Conservation (phyloP, 768 basidiomycete species). For the Termitomyces sp. region DNA sequence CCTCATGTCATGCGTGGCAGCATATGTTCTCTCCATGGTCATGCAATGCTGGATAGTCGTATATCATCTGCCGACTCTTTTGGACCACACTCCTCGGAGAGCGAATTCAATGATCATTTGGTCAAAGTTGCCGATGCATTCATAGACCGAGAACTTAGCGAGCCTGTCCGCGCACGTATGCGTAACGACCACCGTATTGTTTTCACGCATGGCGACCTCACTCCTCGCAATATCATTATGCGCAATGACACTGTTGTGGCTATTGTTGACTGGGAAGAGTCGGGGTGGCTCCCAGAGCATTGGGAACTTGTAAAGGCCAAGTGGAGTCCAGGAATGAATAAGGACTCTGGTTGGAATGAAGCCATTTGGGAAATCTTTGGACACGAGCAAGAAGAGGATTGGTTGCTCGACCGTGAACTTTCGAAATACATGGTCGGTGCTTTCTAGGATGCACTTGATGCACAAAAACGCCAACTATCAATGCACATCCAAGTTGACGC, state of each 20-base stretch:
- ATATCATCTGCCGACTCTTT: not conserved
- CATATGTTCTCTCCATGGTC: conserved; percentile 3
- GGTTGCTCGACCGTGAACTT: conserved; percentile 2
- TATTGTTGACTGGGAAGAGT: conserved; percentile 28
- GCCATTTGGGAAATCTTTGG: conserved; percentile 5
- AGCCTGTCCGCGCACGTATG: conserved; percentile 3
- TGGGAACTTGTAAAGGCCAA: conserved; percentile 21
- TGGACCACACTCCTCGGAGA: conserved; percentile 2
- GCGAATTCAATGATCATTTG: conserved; percentile 5
- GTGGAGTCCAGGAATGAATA: conserved; percentile 4
- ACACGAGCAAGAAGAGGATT: conserved; percentile 3
- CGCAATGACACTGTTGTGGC: conserved; percentile 19
- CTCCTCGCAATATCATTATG: conserved; percentile 35
- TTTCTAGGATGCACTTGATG: not conserved
- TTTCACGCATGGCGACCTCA: conserved; percentile 38
- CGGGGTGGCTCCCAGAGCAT: conserved; percentile 27
- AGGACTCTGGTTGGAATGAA: conserved; percentile 5
- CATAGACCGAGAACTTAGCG: conserved; percentile 2
- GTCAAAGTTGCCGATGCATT: conserved; percentile 4
- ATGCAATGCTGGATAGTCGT: conserved; percentile 5
- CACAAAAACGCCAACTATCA: not conserved
- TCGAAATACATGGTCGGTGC: conserved; percentile 6
- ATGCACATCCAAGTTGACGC: not conserved
- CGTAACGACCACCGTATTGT: conserved; percentile 4
- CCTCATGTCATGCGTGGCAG: not conserved